Conservation (phyloP, 225 moss, liverwort and hornwort genomes). For the Takakia lepidozioides region DNA sequence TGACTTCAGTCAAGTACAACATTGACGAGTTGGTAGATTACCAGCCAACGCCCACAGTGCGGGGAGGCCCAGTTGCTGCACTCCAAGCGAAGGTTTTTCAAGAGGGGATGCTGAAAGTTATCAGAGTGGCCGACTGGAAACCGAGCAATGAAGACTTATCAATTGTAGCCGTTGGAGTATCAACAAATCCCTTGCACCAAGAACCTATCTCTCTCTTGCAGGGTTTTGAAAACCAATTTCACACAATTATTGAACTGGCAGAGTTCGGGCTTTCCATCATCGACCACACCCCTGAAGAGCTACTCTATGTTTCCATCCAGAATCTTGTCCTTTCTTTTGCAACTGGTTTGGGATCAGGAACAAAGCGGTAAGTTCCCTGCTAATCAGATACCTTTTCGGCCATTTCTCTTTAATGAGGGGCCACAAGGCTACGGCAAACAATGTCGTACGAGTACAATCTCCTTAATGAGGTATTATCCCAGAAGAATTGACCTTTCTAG, state of each 20-base stretch:
- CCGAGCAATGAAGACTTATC: conserved; percentile 51
- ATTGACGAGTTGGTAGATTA: conserved; percentile 80
- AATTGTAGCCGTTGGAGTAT: conserved; percentile 27
- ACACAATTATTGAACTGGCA: conserved; percentile 74
- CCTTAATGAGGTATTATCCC: too few species aligned
- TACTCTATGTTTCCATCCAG: conserved; percentile 89
- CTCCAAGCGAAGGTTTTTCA: conserved; percentile 56
- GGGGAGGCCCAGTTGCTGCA: conserved; percentile 50
- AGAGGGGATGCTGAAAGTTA: conserved; percentile 70
- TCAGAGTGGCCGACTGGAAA: conserved; percentile 70
- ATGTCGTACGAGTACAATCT: too few species aligned
- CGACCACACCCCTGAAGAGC: conserved; percentile 94
- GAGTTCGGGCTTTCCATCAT: conserved; percentile 92
- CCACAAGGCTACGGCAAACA: too few species aligned
- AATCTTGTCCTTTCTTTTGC: conserved; percentile 78
- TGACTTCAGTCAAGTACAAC: conserved; percentile 49
- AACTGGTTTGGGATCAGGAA: conserved; percentile 87
- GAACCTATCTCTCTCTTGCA: conserved; percentile 25
- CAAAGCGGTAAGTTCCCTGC: conserved; percentile 48
- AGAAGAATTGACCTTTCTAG: too few species aligned
- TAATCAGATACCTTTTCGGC: background rate
- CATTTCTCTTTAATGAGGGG: too few species aligned
- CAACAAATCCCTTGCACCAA: conserved; percentile 28
- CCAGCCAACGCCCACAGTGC: conserved; percentile 47
- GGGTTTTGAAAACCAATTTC: conserved; percentile 73